Conservation (phyloP, 2,329 filamentous ascomycete genomes). For the Diaporthe nobilis region DNA sequence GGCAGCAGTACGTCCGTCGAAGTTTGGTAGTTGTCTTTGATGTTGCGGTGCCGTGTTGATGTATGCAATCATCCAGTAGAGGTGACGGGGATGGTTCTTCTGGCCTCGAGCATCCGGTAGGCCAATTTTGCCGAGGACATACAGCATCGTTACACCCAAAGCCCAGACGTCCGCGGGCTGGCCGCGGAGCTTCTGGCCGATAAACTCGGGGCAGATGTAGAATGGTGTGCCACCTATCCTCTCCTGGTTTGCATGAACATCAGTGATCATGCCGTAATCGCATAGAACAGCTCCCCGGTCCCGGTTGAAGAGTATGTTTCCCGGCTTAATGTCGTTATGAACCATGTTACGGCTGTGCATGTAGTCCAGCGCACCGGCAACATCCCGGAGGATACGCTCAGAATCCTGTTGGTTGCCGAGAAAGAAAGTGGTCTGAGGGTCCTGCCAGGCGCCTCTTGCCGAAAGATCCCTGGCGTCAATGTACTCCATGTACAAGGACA, state of each 20-base stretch:
- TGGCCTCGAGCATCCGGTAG: conserved; percentile 68
- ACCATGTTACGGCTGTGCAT: conserved; percentile 67
- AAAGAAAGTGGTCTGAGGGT: conserved; percentile 60
- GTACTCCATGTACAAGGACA: conserved; percentile 74
- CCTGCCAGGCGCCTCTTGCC: conserved; percentile 60
- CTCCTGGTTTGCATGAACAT: conserved; percentile 57
- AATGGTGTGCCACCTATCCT: conserved; percentile 70
- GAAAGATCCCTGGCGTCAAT: conserved; percentile 70
- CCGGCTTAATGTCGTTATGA: conserved; percentile 75
- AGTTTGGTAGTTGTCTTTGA: conserved; percentile 45
- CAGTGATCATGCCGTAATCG: conserved; percentile 71
- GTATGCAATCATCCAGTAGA: conserved; percentile 73
- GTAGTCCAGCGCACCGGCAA: conserved; percentile 68
- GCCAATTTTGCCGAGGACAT: conserved; percentile 68
- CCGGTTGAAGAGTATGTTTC: conserved; percentile 72
- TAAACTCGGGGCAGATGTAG: conserved; percentile 74
- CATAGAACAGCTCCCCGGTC: conserved; percentile 72
- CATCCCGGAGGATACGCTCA: conserved; percentile 67
- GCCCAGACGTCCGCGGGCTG: conserved; percentile 72
- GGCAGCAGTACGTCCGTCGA: conserved; percentile 36
- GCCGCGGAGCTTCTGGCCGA: conserved; percentile 67
- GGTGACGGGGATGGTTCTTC: conserved; percentile 61
- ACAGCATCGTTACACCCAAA: conserved; percentile 72
- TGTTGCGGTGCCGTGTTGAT: conserved; percentile 58
- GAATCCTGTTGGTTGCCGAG: conserved; percentile 64